Evolutionary conservation across 164 flowering plant genomes (phyloP).

Genomic region (Berberis thunbergii): DNA sequence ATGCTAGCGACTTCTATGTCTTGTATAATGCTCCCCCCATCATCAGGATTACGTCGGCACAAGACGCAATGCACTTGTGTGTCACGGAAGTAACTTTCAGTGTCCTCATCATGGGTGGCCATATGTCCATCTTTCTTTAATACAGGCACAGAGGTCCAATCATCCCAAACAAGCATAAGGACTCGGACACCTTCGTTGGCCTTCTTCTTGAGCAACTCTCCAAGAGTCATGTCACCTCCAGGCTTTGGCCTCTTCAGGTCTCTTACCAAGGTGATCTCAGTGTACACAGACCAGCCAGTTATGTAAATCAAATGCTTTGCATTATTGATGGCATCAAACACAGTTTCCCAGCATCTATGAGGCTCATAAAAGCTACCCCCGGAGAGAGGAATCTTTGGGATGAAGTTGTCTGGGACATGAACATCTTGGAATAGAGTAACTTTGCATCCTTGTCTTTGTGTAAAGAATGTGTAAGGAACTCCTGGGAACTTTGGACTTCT

Average conservation of each 20-base stretch:
- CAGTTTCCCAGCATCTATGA: constrained; percentile 70
- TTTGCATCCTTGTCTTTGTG: constrained; percentile 59
- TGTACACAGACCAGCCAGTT: constrained; percentile 78
- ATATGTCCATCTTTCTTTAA: constrained; percentile 48
- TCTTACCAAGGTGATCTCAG: constrained; percentile 49
- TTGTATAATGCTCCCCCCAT: constrained; percentile 27
- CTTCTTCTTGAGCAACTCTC: constrained; percentile 46
- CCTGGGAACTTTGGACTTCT: constrained; percentile 50
- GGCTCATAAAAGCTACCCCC: constrained; percentile 55
- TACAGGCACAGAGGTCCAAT: constrained; percentile 32
- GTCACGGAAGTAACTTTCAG: constrained; percentile 32
- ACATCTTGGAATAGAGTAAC: constrained; percentile 80
- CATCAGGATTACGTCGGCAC: constrained; percentile 51
- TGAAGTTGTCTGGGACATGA: constrained; percentile 59
- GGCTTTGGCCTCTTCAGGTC: constrained; percentile 31
- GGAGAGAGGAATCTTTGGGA: constrained; percentile 65
- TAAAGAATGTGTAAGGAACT: constrained; percentile 58
- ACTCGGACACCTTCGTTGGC: constrained; percentile 25
- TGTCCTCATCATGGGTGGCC: constrained; percentile 62
- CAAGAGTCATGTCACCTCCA: constrained; percentile 32
- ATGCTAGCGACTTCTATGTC: constrained; percentile 28
- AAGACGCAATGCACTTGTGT: constrained; percentile 45
- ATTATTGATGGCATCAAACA: constrained; percentile 69
- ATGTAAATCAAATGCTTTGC: constrained; percentile 74
- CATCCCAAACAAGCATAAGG: constrained; percentile 70